Conservation (phyloP, 495 filamentous ascomycete species). For the Annulohypoxylon nitens region DNA sequence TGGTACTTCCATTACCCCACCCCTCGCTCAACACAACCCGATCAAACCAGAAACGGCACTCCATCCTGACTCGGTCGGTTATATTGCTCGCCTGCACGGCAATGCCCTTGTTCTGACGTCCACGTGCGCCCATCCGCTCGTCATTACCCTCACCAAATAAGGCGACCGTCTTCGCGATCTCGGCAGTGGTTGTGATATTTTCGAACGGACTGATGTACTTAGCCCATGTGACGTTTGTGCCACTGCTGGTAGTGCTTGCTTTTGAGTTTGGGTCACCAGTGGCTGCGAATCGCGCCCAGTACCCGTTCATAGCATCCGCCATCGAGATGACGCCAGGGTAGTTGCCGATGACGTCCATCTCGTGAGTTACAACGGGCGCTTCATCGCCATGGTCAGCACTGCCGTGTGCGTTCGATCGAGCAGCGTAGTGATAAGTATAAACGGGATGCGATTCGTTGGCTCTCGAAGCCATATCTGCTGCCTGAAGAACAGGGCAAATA, state of each 20-base stretch:
- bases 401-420: conserved; percentile 60
- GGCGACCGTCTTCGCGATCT: conserved; percentile 52
- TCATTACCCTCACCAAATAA: conserved; percentile 75
- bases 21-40: conserved; percentile 60
- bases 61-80: conserved; percentile 60
- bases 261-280: conserved; percentile 66
- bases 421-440: conserved; percentile 71
- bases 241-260: conserved; percentile 39
- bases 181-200: conserved; percentile 12
- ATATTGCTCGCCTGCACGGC: conserved; percentile 58
- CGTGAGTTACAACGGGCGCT: conserved; percentile 67
- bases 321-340: conserved; percentile 62
- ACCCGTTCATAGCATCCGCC: conserved; percentile 66
- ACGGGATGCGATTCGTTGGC: conserved; percentile 54
- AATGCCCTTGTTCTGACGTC: conserved; percentile 55
- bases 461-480: conserved; percentile 64
- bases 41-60: conserved; percentile 71
- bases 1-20: conserved; percentile 49
- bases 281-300: conserved; percentile 68
- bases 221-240: conserved; percentile 44
- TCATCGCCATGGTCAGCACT: conserved; percentile 73
- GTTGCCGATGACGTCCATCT: conserved; percentile 55
- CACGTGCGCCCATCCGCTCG: conserved; percentile 59
- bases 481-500: conserved; percentile 73
- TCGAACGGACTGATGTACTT: conserved; percentile 45